phyloP scores from a whole-genome alignment of 129 eudicot genomes.

The Kitagawia praeruptora region DNA sequence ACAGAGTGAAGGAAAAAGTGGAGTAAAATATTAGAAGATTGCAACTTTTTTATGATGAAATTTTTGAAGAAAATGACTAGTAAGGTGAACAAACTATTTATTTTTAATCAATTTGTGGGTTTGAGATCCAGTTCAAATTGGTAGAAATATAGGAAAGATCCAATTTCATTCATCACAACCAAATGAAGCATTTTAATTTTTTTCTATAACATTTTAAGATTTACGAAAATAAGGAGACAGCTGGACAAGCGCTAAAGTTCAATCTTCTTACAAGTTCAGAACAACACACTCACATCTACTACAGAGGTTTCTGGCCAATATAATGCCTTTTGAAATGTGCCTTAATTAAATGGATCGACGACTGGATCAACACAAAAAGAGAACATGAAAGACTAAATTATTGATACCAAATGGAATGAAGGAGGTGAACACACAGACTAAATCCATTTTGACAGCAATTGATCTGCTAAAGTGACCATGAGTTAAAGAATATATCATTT shows the following conservation, averaged over 20 bases:
- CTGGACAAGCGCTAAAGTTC: neutral
- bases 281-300: neutral
- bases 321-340: neutral
- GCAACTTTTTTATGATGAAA: neutral
- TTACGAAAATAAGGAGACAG: neutral
- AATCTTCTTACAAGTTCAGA: neutral
- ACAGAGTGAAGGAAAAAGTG: no score
- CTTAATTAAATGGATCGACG: neutral
- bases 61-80: neutral
- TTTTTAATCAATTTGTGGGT: neutral
- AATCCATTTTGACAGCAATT: neutral
- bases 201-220: neutral
- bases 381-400: neutral
- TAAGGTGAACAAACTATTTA: neutral
- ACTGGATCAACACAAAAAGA: neutral
- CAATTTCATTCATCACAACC: neutral
- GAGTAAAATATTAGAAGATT: no score
- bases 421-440: neutral
- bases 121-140: neutral
- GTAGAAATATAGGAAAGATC: neutral
- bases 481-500: neutral
- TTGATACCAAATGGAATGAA: neutral
- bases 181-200: neutral
- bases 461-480: neutral
- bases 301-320: neutral